These are phyloP conservation scores for Bipolaris cookei DNA, from an alignment of 2,329 filamentous ascomycete genomes.

Conservation along the genomic window DNA sequence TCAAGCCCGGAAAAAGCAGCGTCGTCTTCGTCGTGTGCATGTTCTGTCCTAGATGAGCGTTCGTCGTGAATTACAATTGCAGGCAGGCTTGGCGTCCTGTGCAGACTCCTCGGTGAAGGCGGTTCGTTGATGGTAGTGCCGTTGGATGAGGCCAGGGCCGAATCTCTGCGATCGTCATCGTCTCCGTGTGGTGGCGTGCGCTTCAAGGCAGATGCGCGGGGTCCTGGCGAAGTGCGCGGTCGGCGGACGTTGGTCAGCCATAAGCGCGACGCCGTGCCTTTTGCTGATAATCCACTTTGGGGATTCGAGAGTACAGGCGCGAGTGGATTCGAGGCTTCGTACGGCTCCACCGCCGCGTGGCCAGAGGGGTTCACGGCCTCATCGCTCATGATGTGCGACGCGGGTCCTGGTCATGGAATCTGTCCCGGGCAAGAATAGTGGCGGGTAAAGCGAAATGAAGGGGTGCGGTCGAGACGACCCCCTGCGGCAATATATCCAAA, in stretches of 20 bases:
- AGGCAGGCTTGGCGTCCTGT: conserved; percentile 52
- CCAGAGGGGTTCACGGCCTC: conserved; percentile 36
- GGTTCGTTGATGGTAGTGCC: conserved; percentile 42
- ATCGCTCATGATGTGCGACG: conserved; percentile 40
- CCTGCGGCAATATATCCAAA: conserved; percentile 23
- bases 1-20: conserved; percentile 57
- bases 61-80: conserved; percentile 55
- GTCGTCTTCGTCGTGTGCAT: conserved; percentile 13
- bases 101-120: conserved; percentile 40
- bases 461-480: conserved; percentile 23
- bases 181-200: conserved; percentile 38
- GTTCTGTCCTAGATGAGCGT: conserved; percentile 17
- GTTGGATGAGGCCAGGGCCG: conserved; percentile 48
- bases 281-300: conserved; percentile 19
- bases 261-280: conserved; percentile 37
- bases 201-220: conserved; percentile 41
- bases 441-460: conserved; percentile 40
- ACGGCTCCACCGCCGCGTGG: conserved; percentile 23
- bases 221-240: conserved; percentile 47
- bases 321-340: conserved; percentile 15
- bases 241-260: conserved; percentile 49
- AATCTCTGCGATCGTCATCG: conserved; percentile 51
- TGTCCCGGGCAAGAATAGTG: conserved; percentile 32
- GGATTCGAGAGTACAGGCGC: conserved; percentile 24
- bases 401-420: conserved; percentile 40